Percentiles rank a stretch among this genome's conserved stretches.
phyloP scores from a whole-genome alignment of 2,329 filamentous ascomycete genomes.

The Sclerotinia spermophila region DNA sequence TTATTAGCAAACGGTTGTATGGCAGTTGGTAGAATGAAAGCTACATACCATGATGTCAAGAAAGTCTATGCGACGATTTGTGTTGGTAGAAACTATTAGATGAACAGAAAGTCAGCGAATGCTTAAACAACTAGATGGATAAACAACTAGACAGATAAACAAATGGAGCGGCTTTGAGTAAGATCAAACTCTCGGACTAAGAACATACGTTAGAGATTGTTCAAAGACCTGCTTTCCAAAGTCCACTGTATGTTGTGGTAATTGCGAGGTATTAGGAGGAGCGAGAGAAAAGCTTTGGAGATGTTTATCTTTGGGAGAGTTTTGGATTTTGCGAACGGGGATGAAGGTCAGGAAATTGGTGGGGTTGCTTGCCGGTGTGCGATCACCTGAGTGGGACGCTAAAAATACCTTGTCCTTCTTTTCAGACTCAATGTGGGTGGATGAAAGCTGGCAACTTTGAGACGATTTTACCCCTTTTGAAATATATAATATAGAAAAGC shows the following conservation, averaged over 20 bases:
- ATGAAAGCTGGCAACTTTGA: slow-evolving; percentile 10
- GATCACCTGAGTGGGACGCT: slow-evolving; percentile 21
- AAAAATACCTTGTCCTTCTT: slow-evolving; percentile 5
- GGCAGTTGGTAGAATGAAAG: background rate
- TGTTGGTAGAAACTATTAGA: slow-evolving; percentile 3
- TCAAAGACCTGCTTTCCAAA: slow-evolving; percentile 2
- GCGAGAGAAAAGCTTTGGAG: slow-evolving; percentile 16
- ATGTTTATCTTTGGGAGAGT: slow-evolving; percentile 22
- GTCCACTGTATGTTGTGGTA: background rate
- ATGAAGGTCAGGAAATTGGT: slow-evolving; percentile 20
- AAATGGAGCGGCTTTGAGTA: background rate
- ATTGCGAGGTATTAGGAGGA: slow-evolving; percentile 16
- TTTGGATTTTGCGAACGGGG: slow-evolving; percentile 20
- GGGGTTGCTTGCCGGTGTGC: slow-evolving; percentile 21
- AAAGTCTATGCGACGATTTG: slow-evolving; percentile 18
- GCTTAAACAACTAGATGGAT: too few relatives aligned
- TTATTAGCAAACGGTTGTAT: slow-evolving; percentile 23
- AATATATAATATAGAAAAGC: background rate
- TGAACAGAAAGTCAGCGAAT: slow-evolving; percentile 10
- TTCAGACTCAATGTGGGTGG: slow-evolving; percentile 1
- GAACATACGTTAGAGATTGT: slow-evolving; percentile 12
- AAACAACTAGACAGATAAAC: slow-evolving; percentile 17
- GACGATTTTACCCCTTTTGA: slow-evolving; percentile 9
- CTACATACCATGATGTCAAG: slow-evolving; percentile 26
- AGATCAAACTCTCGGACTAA: background rate